Evolutionary conservation across 1,139 yeast genomes (phyloP).

Genomic region (Protomyces pachydermus): DNA sequence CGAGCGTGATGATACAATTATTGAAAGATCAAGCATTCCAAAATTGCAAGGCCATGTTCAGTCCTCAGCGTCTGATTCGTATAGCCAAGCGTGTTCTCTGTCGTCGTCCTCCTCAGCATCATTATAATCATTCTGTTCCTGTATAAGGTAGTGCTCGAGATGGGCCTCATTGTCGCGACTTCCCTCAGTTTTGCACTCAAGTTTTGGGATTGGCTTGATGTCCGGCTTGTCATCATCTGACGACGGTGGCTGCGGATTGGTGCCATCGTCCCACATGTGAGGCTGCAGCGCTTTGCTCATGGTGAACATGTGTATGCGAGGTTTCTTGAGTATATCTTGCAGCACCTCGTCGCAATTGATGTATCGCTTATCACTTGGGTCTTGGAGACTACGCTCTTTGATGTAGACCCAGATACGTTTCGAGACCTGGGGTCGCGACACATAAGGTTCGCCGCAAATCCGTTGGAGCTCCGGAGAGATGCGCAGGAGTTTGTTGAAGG

Average conservation of each 20-base stretch:
- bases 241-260: neutral
- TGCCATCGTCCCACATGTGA: conserved; percentile 9
- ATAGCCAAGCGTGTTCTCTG: neutral
- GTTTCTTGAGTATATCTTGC: conserved; percentile 50
- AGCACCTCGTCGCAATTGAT: conserved; percentile 65
- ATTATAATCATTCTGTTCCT: neutral
- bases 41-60: no score
- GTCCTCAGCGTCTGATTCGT: neutral
- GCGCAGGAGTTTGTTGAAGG: conserved; percentile 38
- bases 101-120: neutral
- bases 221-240: neutral
- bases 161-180: neutral
- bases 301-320: conserved; percentile 55
- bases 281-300: conserved; percentile 50
- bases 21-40: no score
- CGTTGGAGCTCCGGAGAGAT: conserved; percentile 50
- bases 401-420: conserved; percentile 71
- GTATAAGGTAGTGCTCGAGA: neutral
- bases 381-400: conserved; percentile 53
- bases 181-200: neutral
- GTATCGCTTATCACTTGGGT: conserved; percentile 61
- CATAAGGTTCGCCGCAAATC: conserved; percentile 34
- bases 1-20: neutral
- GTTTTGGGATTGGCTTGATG: neutral
- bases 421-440: conserved; percentile 67